phyloP scores from a whole-genome alignment of 352 stramenopile genomes.

The Phytophthora sojae region DNA sequence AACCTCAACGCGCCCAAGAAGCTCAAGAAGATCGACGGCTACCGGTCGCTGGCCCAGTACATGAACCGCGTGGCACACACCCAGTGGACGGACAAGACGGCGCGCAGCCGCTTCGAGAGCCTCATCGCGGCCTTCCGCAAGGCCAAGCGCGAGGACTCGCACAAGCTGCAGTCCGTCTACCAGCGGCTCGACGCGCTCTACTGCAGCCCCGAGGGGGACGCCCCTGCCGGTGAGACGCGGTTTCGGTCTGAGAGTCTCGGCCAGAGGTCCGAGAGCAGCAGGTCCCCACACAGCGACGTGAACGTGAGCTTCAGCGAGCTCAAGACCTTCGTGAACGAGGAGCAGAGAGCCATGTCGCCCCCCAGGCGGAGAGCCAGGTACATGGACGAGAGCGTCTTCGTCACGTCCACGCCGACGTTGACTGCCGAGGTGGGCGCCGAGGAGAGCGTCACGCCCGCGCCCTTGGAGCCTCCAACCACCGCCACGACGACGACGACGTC shows the following conservation, averaged over 20 bases:
- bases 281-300: constrained; percentile 1
- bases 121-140: constrained; percentile 57
- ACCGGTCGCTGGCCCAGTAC: constrained; percentile 54
- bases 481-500: not conserved
- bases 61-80: constrained; percentile 50
- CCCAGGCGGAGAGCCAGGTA: constrained; percentile 1
- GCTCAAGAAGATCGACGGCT: constrained; percentile 63
- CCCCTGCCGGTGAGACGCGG: no score
- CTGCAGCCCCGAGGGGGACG: not conserved
- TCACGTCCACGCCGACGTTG: constrained; percentile 12
- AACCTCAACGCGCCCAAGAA: constrained; percentile 37
- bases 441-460: not conserved
- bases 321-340: not conserved
- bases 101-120: constrained; percentile 67
- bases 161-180: constrained; percentile 10
- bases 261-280: constrained; percentile 16
- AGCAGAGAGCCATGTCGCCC: constrained; percentile 6
- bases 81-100: constrained; percentile 56
- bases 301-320: not conserved
- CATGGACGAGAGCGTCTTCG: constrained; percentile 1
- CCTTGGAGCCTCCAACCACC: not conserved
- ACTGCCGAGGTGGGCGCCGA: not conserved
- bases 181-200: constrained; percentile 32
- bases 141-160: constrained; percentile 30
- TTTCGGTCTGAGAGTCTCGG: constrained; percentile 27